These are phyloP conservation scores for Hanseniaspora uvarum DNA, from an alignment of 1,139 yeast genomes.

Conservation along the genomic window DNA sequence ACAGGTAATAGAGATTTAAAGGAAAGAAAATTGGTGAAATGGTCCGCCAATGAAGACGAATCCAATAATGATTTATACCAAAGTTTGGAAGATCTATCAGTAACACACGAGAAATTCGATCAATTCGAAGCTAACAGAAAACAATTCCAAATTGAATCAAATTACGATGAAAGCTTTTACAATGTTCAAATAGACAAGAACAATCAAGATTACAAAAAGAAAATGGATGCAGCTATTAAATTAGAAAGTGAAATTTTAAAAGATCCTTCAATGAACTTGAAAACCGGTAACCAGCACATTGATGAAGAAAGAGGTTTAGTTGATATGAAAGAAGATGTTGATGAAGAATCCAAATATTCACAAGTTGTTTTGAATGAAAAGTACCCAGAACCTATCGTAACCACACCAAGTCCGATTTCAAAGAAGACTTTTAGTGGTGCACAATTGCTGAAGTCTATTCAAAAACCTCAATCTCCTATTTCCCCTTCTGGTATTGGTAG, in stretches of 20 bases:
- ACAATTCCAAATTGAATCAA: slow-evolving; percentile 78
- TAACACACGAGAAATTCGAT: slow-evolving; percentile 54
- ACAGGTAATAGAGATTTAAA: slow-evolving; percentile 40
- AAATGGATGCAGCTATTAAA: slow-evolving; percentile 60
- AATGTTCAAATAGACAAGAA: slow-evolving; percentile 71
- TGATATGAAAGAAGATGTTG: slow-evolving; percentile 44
- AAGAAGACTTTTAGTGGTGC: slow-evolving; percentile 11
- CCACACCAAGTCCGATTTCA: slow-evolving; percentile 5
- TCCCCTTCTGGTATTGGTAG: not conserved
- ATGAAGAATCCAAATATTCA: slow-evolving; percentile 92
- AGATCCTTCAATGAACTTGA: slow-evolving; percentile 63
- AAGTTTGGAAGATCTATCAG: slow-evolving; percentile 37
- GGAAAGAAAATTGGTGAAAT: slow-evolving; percentile 68
- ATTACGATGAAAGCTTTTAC: slow-evolving; percentile 80
- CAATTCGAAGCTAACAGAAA: slow-evolving; percentile 84
- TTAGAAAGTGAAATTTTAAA: slow-evolving; percentile 72
- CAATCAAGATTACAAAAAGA: slow-evolving; percentile 62
- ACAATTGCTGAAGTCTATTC: slow-evolving; percentile 10
- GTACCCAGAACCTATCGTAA: not conserved
- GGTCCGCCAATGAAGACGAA: slow-evolving; percentile 42
- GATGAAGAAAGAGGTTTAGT: slow-evolving; percentile 80
- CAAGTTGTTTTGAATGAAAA: slow-evolving; percentile 45
- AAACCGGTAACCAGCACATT: slow-evolving; percentile 61
- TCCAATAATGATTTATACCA: slow-evolving; percentile 29
- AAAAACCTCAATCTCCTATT: slow-evolving; percentile 6